Evolutionary conservation across 169 alveolate species (phyloP).

Genomic region (Plasmodium coatneyi): DNA sequence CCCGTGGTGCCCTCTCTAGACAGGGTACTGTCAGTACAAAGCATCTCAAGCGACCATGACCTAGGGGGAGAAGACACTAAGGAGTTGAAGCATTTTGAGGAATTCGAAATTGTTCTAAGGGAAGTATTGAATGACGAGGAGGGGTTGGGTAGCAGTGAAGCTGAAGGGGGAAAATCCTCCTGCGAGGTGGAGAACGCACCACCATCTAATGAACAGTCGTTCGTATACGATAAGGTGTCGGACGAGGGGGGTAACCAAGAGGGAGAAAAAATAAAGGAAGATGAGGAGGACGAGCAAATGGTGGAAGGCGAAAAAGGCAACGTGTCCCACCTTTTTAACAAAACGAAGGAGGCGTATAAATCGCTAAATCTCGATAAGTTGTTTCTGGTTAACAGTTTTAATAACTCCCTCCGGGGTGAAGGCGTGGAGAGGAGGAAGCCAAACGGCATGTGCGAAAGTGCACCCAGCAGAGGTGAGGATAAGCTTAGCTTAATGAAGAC

Average conservation of each 20-base stretch:
- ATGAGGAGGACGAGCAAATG: constrained; percentile 6
- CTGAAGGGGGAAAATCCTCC: neutral
- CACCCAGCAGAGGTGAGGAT: neutral
- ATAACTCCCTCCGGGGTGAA: neutral
- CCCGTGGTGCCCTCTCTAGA: neutral
- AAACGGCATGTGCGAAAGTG: neutral
- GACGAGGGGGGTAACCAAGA: neutral
- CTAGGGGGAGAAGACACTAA: neutral
- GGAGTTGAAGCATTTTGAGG: neutral
- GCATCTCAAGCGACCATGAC: neutral
- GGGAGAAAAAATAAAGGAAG: constrained; percentile 2
- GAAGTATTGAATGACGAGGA: neutral
- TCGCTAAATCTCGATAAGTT: constrained; percentile 17
- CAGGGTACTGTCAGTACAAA: neutral
- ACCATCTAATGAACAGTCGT: neutral
- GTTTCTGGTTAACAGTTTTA: constrained; percentile 6
- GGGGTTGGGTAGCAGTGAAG: neutral
- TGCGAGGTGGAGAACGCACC: neutral
- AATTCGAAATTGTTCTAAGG: constrained; percentile 16
- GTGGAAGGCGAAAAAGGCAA: neutral
- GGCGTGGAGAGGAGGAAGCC: neutral
- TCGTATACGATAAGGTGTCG: neutral
- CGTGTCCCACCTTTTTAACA: constrained; percentile 10
- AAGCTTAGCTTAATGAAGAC: constrained; percentile 1
- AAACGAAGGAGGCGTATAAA: constrained; percentile 34